Percentiles rank a stretch among this genome's conserved stretches.
These are phyloP conservation scores for Podila clonocystis DNA, from an alignment of 192 early-diverging fungal species.

Conservation along the genomic window DNA sequence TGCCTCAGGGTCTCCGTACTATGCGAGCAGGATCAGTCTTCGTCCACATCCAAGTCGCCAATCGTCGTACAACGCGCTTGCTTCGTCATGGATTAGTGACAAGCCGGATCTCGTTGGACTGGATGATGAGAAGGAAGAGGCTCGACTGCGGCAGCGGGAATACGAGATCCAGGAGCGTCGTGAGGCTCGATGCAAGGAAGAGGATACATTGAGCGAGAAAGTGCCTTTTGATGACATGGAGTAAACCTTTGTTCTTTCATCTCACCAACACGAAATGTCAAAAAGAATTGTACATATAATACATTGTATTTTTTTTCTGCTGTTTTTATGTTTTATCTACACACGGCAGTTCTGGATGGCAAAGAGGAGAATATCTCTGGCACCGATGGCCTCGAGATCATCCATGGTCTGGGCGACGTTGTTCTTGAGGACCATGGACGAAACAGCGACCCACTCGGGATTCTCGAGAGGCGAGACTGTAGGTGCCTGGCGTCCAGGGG, in stretches of 20 bases:
- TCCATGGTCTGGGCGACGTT: constrained; percentile 92
- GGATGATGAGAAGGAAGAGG: constrained; percentile 31
- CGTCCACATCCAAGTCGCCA: constrained; percentile 24
- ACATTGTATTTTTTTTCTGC: constrained; percentile 7
- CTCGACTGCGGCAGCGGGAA: constrained; percentile 9
- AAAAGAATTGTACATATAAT: too few species aligned
- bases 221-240: neutral
- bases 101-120: neutral
- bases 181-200: neutral
- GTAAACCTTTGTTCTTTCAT: too few species aligned
- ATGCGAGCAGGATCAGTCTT: constrained; percentile 2
- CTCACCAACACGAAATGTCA: too few species aligned
- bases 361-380: constrained; percentile 90
- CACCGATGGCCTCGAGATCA: constrained; percentile 82
- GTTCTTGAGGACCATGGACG: constrained; percentile 88
- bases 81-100: neutral
- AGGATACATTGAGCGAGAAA: constrained; percentile 2
- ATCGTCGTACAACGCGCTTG: constrained; percentile 15
- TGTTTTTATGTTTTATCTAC: constrained; percentile 42
- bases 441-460: constrained; percentile 89
- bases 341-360: constrained; percentile 83
- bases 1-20: constrained; percentile 2
- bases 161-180: constrained; percentile 4
- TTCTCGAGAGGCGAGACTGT: constrained; percentile 90
- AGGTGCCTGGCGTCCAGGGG: constrained; percentile 94